A percentile compares a stretch with the other conserved stretches of the same genome.
phyloP scores from a whole-genome alignment of 2,329 filamentous ascomycete species.

The Graphium sp. region DNA sequence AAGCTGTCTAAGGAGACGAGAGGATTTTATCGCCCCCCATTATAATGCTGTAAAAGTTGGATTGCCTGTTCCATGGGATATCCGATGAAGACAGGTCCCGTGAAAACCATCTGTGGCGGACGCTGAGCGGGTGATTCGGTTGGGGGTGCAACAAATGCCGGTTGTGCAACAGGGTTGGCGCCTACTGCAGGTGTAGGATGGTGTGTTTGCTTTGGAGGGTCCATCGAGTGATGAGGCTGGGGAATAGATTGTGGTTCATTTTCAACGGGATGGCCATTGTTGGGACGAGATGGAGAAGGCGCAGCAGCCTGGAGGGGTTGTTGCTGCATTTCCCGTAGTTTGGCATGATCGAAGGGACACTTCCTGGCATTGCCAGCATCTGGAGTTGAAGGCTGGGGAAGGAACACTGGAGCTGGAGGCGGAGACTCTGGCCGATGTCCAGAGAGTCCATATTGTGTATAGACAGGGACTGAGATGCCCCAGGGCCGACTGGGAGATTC shows the following conservation, averaged over 20 bases:
- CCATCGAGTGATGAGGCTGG: slow-evolving; percentile 1
- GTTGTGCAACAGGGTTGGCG: not conserved
- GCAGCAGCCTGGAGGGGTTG: not conserved
- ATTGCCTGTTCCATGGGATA: slow-evolving; percentile 76
- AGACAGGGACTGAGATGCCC: slow-evolving; percentile 69
- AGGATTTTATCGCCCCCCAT: no score
- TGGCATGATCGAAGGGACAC: slow-evolving; percentile 41
- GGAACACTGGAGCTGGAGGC: slow-evolving; percentile 38
- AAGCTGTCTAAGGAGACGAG: no score
- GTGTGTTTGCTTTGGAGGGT: slow-evolving; percentile 1
- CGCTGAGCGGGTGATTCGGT: not conserved
- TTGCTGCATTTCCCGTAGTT: slow-evolving; percentile 19
- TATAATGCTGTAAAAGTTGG: slow-evolving; percentile 54
- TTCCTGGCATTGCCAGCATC: slow-evolving; percentile 18
- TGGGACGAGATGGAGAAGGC: no score
- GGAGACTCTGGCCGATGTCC: slow-evolving; percentile 31
- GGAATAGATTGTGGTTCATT: slow-evolving; percentile 1
- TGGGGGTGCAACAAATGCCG: slow-evolving; percentile 1
- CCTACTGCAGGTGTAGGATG: slow-evolving; percentile 9
- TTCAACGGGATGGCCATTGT: no score
- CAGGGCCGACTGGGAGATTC: slow-evolving; percentile 87
- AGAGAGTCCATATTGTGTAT: slow-evolving; percentile 20
- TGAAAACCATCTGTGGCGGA: slow-evolving; percentile 64
- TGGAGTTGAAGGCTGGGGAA: slow-evolving; percentile 10
- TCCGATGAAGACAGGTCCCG: slow-evolving; percentile 85